These are phyloP conservation scores for Eucalyptus camaldulensis DNA, from an alignment of 345 rosid genomes.

Conservation along the genomic window DNA sequence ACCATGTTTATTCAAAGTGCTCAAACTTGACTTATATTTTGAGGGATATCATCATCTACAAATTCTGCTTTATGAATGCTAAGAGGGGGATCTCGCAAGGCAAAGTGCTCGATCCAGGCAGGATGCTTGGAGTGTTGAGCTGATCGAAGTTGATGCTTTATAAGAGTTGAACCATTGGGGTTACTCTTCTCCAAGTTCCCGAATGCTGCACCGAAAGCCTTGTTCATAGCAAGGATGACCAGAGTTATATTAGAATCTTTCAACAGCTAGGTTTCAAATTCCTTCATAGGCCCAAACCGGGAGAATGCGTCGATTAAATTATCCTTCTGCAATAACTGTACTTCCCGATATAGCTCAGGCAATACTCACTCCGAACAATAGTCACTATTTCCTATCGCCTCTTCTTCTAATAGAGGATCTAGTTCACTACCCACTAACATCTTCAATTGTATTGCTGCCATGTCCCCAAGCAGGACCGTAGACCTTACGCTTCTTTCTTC, in stretches of 20 bases:
- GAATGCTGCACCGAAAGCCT: constrained; percentile 45
- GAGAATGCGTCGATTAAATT: constrained; percentile 32
- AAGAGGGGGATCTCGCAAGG: constrained; percentile 25
- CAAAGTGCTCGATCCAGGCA: constrained; percentile 7
- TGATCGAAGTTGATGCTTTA: constrained; percentile 10
- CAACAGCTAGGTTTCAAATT: constrained; percentile 25
- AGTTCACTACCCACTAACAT: background rate
- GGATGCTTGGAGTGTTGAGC: background rate
- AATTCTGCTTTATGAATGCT: constrained; percentile 61
- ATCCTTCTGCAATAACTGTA: background rate
- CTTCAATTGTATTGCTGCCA: background rate
- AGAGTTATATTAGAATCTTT: constrained; percentile 29
- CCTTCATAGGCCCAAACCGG: constrained; percentile 53
- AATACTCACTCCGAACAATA: no score
- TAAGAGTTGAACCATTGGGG: constrained; percentile 38
- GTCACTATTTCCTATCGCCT: background rate
- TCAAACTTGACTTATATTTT: no score
- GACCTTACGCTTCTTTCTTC: constrained; percentile 19
- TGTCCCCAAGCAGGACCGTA: background rate
- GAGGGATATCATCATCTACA: constrained; percentile 60
- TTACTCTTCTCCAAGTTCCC: constrained; percentile 41
- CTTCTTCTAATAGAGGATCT: background rate
- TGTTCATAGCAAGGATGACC: constrained; percentile 8
- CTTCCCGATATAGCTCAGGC: no score
- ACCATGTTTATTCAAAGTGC: no score